phyloP scores from a whole-genome alignment of 2,329 filamentous ascomycete genomes.

The Mollisiaceae sp. region DNA sequence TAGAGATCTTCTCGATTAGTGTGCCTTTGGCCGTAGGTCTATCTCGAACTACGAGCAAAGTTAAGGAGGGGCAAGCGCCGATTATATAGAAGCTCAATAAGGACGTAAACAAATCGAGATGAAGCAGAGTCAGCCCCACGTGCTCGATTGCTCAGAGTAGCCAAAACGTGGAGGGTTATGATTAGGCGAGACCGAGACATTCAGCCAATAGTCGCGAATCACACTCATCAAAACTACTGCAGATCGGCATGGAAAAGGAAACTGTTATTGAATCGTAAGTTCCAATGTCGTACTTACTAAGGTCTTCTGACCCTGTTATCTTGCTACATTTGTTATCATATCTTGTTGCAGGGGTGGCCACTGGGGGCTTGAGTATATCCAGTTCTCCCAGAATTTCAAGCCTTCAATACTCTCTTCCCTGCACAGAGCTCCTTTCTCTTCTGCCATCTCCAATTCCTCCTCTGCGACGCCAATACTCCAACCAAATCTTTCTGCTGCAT shows the following conservation, averaged over 20 bases:
- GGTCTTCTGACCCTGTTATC: conserved; percentile 4
- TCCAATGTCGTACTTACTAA: not conserved
- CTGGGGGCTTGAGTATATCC: conserved; percentile 31
- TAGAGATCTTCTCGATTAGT: not conserved
- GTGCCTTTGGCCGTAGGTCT: not conserved
- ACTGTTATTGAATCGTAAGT: not conserved
- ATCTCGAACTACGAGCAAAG: conserved; percentile 1
- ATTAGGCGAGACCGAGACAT: conserved; percentile 18
- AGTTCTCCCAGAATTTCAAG: conserved; percentile 90
- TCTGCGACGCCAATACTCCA: conserved; percentile 97
- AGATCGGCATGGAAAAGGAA: not conserved
- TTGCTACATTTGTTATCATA: not conserved
- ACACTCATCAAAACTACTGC: conserved; percentile 8
- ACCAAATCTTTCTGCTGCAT: conserved; percentile 86
- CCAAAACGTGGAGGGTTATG: conserved; percentile 20
- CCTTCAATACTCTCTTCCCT: conserved; percentile 93
- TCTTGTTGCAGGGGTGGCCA: conserved; percentile 12
- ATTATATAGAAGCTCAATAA: conserved; percentile 5
- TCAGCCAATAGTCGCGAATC: not conserved
- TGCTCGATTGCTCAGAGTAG: conserved; percentile 3
- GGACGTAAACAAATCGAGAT: conserved; percentile 3
- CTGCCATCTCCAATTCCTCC: conserved; percentile 96
- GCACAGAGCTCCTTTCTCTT: conserved; percentile 85
- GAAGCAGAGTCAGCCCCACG: conserved; percentile 6
- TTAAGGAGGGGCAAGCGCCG: not conserved